Evolutionary conservation across 2,329 filamentous ascomycete species (phyloP).

Genomic region (Tolypocladium ovalisporum): DNA sequence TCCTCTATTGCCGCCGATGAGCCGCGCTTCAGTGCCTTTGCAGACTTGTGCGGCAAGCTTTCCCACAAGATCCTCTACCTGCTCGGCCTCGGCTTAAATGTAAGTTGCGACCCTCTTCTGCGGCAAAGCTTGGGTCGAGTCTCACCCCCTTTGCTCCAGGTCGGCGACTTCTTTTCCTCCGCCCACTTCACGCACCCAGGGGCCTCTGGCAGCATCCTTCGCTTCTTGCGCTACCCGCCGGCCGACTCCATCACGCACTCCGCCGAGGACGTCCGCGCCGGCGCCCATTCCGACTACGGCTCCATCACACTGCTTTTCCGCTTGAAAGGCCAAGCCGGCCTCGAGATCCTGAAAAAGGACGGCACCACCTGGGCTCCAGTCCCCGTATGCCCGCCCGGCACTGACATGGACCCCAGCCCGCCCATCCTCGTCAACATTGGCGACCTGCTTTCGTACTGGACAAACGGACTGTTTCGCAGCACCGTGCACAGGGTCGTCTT

Average conservation of each 20-base stretch:
- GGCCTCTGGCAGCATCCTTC: slow-evolving; percentile 48
- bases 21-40: slow-evolving; percentile 54
- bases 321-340: slow-evolving; percentile 68
- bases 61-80: slow-evolving; percentile 64
- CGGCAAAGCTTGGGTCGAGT: background rate
- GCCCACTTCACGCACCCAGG: slow-evolving; percentile 35
- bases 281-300: slow-evolving; percentile 84
- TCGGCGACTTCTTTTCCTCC: slow-evolving; percentile 42
- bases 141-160: slow-evolving; percentile 12
- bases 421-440: slow-evolving; percentile 74
- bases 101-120: slow-evolving; percentile 18
- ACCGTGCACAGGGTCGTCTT: slow-evolving; percentile 88
- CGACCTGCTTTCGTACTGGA: slow-evolving; percentile 73
- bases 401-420: slow-evolving; percentile 46
- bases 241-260: slow-evolving; percentile 30
- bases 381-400: slow-evolving; percentile 52
- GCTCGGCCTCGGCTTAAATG: slow-evolving; percentile 66
- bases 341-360: slow-evolving; percentile 63
- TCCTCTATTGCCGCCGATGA: slow-evolving; percentile 48
- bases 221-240: slow-evolving; percentile 64
- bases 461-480: slow-evolving; percentile 72
- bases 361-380: slow-evolving; percentile 47
- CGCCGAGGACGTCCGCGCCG: slow-evolving; percentile 63
- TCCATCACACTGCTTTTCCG: slow-evolving; percentile 72
- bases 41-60: slow-evolving; percentile 58